phyloP scores from a whole-genome alignment of 495 filamentous ascomycete genomes.

The Rhypophila decipiens region DNA sequence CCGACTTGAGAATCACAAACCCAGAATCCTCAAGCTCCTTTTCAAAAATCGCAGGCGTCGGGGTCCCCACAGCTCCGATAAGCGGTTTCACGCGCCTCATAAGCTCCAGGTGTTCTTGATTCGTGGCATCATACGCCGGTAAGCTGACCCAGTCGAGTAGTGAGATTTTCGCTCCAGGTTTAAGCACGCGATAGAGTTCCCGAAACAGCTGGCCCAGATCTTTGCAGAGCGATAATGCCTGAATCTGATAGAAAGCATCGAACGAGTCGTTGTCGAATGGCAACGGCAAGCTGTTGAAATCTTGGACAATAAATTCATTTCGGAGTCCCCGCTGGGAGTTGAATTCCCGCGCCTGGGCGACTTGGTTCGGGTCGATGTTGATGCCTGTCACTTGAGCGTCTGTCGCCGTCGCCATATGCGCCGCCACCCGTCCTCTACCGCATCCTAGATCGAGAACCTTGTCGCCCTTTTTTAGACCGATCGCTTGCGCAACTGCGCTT shows the following conservation, averaged over 20 bases:
- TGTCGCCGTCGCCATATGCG: conserved; percentile 49
- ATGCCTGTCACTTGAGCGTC: conserved; percentile 53
- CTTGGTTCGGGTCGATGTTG: conserved; percentile 58
- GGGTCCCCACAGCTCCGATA: conserved; percentile 58
- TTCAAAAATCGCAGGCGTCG: conserved; percentile 49
- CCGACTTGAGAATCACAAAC: conserved; percentile 46
- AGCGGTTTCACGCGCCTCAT: conserved; percentile 58
- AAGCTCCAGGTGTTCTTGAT: conserved; percentile 48
- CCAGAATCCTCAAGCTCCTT: conserved; percentile 45
- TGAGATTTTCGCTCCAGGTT: conserved; percentile 52
- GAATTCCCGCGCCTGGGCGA: conserved; percentile 50
- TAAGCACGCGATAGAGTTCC: conserved; percentile 51
- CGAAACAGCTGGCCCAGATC: conserved; percentile 45
- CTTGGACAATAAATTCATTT: conserved; percentile 51
- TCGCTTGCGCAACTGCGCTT: conserved; percentile 47
- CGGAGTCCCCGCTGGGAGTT: conserved; percentile 41
- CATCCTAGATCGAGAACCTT: conserved; percentile 55
- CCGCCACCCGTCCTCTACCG: conserved; percentile 54
- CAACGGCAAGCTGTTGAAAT: conserved; percentile 54
- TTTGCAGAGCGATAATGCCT: conserved; percentile 55
- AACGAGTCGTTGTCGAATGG: conserved; percentile 51
- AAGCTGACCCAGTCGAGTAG: conserved; percentile 56
- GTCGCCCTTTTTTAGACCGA: conserved; percentile 45
- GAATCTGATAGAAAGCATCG: conserved; percentile 61
- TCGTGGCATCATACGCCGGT: conserved; percentile 47